These are phyloP conservation scores for Musa beccarii DNA, from an alignment of 176 grass and related monocot genomes.

Conservation along the genomic window DNA sequence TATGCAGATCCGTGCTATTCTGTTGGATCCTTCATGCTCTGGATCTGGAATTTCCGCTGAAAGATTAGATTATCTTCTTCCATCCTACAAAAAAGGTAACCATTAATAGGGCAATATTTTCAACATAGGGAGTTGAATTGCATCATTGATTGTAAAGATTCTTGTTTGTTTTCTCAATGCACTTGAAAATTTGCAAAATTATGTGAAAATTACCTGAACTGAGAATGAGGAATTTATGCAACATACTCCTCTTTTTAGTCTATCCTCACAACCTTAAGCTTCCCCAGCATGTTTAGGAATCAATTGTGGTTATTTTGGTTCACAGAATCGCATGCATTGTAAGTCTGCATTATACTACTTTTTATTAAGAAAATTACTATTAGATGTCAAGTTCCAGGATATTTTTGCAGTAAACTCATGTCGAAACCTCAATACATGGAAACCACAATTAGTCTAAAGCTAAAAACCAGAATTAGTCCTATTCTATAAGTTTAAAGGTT, in stretches of 20 bases:
- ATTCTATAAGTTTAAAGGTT: too few species aligned
- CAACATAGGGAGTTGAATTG: not conserved
- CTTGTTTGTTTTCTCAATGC: not conserved
- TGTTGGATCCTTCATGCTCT: conserved; percentile 91
- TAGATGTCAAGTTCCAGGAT: too few species aligned
- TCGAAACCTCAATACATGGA: too few species aligned
- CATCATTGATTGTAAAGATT: not conserved
- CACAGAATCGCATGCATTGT: too few species aligned
- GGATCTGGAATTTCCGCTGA: conserved; percentile 82
- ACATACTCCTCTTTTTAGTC: not conserved
- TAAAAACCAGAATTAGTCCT: too few species aligned
- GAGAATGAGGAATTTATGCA: not conserved
- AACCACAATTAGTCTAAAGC: too few species aligned
- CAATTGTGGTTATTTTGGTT: not conserved
- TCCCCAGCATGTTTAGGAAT: not conserved
- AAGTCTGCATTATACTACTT: too few species aligned
- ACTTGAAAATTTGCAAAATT: too few species aligned
- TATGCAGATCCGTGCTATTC: conserved; percentile 65
- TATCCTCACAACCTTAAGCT: not conserved
- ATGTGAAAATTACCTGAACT: not conserved
- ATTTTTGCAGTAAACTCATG: too few species aligned
- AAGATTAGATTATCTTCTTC: conserved; percentile 85
- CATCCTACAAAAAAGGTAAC: conserved; percentile 70
- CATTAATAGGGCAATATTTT: not conserved
- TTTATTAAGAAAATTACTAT: too few species aligned